Evolutionary conservation across 108 stramenopile genomes (phyloP), one percentile per base, ranked within the genome.

Genomic region (Asterionellopsis glacialis): DNA sequence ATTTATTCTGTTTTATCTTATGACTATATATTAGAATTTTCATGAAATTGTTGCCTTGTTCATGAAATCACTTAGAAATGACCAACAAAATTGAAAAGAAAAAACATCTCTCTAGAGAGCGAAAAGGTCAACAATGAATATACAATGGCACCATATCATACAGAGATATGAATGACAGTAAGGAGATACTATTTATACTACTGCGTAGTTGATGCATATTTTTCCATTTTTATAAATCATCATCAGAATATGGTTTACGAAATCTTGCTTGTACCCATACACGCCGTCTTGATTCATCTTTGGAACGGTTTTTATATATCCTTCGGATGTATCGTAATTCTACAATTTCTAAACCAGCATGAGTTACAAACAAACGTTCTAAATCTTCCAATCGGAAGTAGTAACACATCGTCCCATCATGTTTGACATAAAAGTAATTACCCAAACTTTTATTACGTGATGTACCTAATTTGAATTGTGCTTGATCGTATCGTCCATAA

Each of bases 401-500:
- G 65, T 79, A 87, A 33, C 83, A 82, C 51, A 72, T 76, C n/a
- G 85, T 86, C 47, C 78, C 72, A 63, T 81, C 69, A 45, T 70
- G 59, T 55, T 79, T 76, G 0, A 72, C 61, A 61, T 87, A 91
- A 52, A 79, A 87, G 44, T 91, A 81, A 13, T 87, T 82, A 38
- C 75, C 72, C 39, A 87, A 60, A 18, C 77, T 72, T 64, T 79
- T 78, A 45, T 52, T 41, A 26, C 79, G 52, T n/a, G 65, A 70
- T 9, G 64, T 54, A 12, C 80, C 77, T 45, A 81, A 56, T 52
- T 81, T 87, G 60, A 96, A 51, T 63, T 92, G 88, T 13, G 85
- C 85, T 45, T 87, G 87, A 58, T 96, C 95, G 68, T 79, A 90
- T 24, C 91, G 73, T 9, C 91, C 92, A 73, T 89, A 94, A 67